Percentiles rank a stretch among this genome's conserved stretches.
phyloP scores from a whole-genome alignment of 495 filamentous ascomycete species.

The Penicillium coffeae region DNA sequence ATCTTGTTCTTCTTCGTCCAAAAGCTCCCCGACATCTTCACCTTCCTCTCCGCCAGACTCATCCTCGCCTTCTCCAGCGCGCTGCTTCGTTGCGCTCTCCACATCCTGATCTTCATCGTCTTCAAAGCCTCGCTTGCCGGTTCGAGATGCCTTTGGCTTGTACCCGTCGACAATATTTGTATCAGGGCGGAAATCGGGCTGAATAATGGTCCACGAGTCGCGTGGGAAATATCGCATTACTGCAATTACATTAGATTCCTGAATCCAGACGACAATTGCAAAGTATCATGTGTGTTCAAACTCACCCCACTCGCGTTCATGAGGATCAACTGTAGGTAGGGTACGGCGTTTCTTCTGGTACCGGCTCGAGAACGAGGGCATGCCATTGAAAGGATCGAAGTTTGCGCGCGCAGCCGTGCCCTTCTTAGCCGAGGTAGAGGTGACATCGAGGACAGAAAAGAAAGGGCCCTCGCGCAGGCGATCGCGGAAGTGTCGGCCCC shows the following conservation, averaged over 20 bases:
- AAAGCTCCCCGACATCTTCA: constrained; percentile 23
- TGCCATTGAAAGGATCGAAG: constrained; percentile 58
- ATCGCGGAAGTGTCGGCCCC: constrained; percentile 47
- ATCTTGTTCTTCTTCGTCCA: constrained; percentile 45
- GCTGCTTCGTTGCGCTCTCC: constrained; percentile 25
- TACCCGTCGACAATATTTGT: constrained; percentile 32
- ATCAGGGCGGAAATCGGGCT: constrained; percentile 42
- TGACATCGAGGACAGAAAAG: constrained; percentile 53
- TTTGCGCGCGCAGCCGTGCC: constrained; percentile 34
- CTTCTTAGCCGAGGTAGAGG: constrained; percentile 39
- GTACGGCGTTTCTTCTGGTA: constrained; percentile 52
- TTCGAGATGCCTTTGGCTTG: constrained; percentile 11
- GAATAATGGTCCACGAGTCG: constrained; percentile 51
- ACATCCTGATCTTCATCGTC: constrained; percentile 46
- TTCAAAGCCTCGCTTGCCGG: constrained; percentile 41
- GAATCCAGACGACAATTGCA: not conserved
- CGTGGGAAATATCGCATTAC: constrained; percentile 55
- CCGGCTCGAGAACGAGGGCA: constrained; percentile 54
- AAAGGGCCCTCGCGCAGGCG: constrained; percentile 53
- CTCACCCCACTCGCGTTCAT: constrained; percentile 49
- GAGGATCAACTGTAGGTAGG: constrained; percentile 41
- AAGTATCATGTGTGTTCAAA: not conserved
- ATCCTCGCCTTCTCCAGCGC: constrained; percentile 32
- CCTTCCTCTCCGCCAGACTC: constrained; percentile 31
- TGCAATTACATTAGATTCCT: constrained; percentile 18